These are phyloP conservation scores for Lachnellula suecica DNA, from an alignment of 2,329 filamentous ascomycete species.

Conservation along the genomic window DNA sequence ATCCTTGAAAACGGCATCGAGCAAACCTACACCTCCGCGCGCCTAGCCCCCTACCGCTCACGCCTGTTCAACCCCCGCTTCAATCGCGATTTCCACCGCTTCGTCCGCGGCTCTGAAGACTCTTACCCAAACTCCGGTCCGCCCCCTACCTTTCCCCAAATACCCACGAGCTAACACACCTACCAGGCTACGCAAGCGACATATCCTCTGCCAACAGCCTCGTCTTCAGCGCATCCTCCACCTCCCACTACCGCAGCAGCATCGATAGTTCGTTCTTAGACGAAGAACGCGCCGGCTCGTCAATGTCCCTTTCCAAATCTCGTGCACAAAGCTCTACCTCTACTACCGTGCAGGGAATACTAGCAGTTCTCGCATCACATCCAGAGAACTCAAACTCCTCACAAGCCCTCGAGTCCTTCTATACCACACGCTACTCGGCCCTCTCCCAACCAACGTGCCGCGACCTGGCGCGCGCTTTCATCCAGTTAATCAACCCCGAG, in stretches of 20 bases:
- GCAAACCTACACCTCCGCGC: background rate
- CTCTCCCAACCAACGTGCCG: background rate
- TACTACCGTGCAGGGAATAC: too few relatives aligned
- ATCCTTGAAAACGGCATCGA: background rate
- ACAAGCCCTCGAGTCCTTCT: background rate
- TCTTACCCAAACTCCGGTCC: background rate
- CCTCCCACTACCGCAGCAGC: background rate
- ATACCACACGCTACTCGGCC: background rate
- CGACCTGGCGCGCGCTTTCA: background rate
- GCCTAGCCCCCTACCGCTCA: background rate
- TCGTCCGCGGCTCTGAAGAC: background rate
- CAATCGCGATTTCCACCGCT: background rate
- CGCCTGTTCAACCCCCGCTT: background rate
- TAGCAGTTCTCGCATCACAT: too few relatives aligned
- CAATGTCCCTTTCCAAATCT: too few relatives aligned
- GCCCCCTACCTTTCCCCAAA: background rate
- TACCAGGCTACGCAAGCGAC: background rate
- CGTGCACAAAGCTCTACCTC: too few relatives aligned
- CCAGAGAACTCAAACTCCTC: background rate
- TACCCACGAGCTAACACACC: background rate
- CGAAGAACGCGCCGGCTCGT: background rate
- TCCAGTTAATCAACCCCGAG: background rate
- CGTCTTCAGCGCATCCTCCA: background rate
- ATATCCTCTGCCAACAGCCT: background rate
- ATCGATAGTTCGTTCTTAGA: too few relatives aligned